Evolutionary conservation across 139 green algal species (phyloP).

Genomic region (Coccomyxa sp.): DNA sequence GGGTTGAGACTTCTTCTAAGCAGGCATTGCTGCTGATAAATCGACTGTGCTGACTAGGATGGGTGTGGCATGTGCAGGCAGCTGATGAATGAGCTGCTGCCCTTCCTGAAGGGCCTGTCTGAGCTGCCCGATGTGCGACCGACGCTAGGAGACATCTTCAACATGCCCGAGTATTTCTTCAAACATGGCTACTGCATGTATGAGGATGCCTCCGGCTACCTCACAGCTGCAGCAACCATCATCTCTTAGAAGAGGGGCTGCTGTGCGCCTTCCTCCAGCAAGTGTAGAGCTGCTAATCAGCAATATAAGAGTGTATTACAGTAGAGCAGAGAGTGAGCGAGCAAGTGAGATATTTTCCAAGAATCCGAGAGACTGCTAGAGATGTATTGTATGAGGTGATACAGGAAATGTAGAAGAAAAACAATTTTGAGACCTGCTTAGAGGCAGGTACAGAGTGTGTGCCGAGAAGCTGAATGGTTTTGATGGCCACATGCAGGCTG

Average conservation of each 20-base stretch:
- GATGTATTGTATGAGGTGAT: too few relatives aligned
- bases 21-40: neutral
- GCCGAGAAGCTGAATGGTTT: too few relatives aligned
- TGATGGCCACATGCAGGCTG: too few relatives aligned
- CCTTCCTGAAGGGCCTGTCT: constrained; percentile 49
- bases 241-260: neutral
- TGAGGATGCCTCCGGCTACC: neutral
- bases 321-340: too few relatives aligned
- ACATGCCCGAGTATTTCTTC: constrained; percentile 36
- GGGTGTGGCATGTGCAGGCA: constrained; percentile 10
- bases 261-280: too few relatives aligned
- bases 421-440: too few relatives aligned
- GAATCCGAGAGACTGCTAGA: too few relatives aligned
- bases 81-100: constrained; percentile 48
- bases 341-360: too few relatives aligned
- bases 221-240: neutral
- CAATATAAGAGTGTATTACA: too few relatives aligned
- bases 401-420: too few relatives aligned
- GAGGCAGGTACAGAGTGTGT: too few relatives aligned
- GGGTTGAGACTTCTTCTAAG: neutral
- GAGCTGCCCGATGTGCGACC: constrained; percentile 45
- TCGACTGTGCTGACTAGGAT: neutral
- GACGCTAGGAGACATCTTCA: constrained; percentile 28
- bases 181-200: neutral
- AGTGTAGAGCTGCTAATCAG: too few relatives aligned